A percentile compares a stretch with the other conserved stretches of the same genome.
phyloP scores from a whole-genome alignment of 768 basidiomycete genomes.

The Saitozyma sp. region DNA sequence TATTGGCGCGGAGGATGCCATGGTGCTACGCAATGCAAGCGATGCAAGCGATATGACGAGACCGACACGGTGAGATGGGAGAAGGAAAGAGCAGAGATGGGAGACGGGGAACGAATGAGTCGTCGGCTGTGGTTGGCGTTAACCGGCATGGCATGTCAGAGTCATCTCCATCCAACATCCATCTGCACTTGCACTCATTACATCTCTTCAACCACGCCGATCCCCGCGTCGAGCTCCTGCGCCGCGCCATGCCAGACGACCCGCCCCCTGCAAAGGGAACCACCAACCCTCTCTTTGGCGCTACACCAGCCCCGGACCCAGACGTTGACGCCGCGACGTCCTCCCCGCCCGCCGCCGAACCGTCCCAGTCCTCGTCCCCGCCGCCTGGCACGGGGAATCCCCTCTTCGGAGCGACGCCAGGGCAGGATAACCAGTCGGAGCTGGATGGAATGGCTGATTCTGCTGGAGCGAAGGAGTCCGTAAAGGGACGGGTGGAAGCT shows the following conservation, averaged over 20 bases:
- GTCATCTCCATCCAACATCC: no score
- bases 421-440: no score
- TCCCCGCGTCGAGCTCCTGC: no score
- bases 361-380: no score
- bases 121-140: no score
- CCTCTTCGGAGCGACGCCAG: slow-evolving; percentile 4
- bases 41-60: not conserved
- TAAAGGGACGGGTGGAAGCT: slow-evolving; percentile 8
- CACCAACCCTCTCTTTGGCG: slow-evolving; percentile 36
- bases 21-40: slow-evolving; percentile 1
- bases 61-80: not conserved
- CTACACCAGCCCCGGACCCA: slow-evolving; percentile 5
- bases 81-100: not conserved
- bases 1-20: slow-evolving; percentile 20
- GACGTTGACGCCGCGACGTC: not conserved
- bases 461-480: not conserved
- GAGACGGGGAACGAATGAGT: no score
- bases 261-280: not conserved
- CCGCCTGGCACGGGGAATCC: not conserved
- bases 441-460: not conserved
- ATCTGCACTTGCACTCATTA: no score
- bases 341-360: not conserved
- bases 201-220: no score
- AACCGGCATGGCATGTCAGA: no score
- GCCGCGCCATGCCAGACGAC: no score